phyloP scores from a whole-genome alignment of 2,329 filamentous ascomycete genomes.

The Talaromyces sp. region DNA sequence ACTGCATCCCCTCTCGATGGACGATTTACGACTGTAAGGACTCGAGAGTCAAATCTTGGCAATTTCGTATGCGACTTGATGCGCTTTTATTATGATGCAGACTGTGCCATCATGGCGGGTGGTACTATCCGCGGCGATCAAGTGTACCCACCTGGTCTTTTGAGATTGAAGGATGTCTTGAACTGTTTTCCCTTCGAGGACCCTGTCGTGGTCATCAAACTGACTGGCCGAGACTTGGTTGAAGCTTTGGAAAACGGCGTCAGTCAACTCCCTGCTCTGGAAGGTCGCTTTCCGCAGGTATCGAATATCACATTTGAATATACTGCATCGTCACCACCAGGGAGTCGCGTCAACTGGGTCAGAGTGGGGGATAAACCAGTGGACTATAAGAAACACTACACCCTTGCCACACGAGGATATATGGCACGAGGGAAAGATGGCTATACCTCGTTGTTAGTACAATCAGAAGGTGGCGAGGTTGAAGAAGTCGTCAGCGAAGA shows the following conservation, averaged over 20 bases:
- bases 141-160: conserved; percentile 75
- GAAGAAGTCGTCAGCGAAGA: conserved; percentile 81
- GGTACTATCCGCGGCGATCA: conserved; percentile 87
- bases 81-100: conserved; percentile 74
- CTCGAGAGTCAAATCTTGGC: conserved; percentile 75
- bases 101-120: conserved; percentile 79
- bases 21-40: conserved; percentile 77
- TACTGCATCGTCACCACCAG: conserved; percentile 59
- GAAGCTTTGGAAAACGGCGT: conserved; percentile 84
- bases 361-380: conserved; percentile 61
- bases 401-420: conserved; percentile 77
- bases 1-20: conserved; percentile 79
- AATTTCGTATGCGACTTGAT: conserved; percentile 93
- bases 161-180: conserved; percentile 77
- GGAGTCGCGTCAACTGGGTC: conserved; percentile 62
- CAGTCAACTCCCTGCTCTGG: conserved; percentile 73
- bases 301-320: conserved; percentile 76
- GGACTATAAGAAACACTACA: conserved; percentile 63
- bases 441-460: conserved; percentile 70
- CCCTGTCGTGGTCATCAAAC: conserved; percentile 72
- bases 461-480: conserved; percentile 70
- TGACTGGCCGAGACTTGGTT: conserved; percentile 68
- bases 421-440: conserved; percentile 89
- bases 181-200: conserved; percentile 93
- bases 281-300: conserved; percentile 82